These are phyloP conservation scores for Yarrowia hollandica DNA, from an alignment of 805 yeast species.

Conservation along the genomic window DNA sequence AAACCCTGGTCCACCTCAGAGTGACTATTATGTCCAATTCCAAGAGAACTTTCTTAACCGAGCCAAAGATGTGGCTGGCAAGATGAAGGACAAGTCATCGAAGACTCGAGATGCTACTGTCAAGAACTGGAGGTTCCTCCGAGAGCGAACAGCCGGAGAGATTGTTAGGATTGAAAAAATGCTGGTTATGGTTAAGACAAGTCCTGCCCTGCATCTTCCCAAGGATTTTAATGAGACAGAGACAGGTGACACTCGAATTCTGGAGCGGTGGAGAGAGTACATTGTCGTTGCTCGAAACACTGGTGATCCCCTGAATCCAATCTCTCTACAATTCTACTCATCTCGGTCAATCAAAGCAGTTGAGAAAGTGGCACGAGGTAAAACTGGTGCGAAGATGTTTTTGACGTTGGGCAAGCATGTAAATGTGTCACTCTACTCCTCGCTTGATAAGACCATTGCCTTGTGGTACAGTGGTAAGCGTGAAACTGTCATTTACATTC, in stretches of 20 bases:
- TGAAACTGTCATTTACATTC: slow-evolving; percentile 48
- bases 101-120: neutral
- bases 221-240: slow-evolving; percentile 51
- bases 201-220: slow-evolving; percentile 40
- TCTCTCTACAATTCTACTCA: slow-evolving; percentile 63
- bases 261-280: slow-evolving; percentile 80
- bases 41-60: slow-evolving; percentile 17
- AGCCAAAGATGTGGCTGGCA: slow-evolving; percentile 15
- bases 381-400: slow-evolving; percentile 35
- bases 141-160: slow-evolving; percentile 49
- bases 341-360: slow-evolving; percentile 43
- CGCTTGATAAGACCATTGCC: slow-evolving; percentile 68
- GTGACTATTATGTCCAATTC: slow-evolving; percentile 14
- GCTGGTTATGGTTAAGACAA: slow-evolving; percentile 60
- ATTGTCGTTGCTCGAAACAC: slow-evolving; percentile 70
- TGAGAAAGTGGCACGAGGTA: slow-evolving; percentile 31
- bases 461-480: slow-evolving; percentile 42
- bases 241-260: slow-evolving; percentile 53
- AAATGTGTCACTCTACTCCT: slow-evolving; percentile 57
- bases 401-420: slow-evolving; percentile 38
- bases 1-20: neutral
- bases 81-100: neutral
- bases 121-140: slow-evolving; percentile 30
- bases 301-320: slow-evolving; percentile 51
- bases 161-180: slow-evolving; percentile 65